These are phyloP conservation scores for Spathaspora gorwiae DNA, from an alignment of 805 yeast genomes.

Conservation along the genomic window DNA sequence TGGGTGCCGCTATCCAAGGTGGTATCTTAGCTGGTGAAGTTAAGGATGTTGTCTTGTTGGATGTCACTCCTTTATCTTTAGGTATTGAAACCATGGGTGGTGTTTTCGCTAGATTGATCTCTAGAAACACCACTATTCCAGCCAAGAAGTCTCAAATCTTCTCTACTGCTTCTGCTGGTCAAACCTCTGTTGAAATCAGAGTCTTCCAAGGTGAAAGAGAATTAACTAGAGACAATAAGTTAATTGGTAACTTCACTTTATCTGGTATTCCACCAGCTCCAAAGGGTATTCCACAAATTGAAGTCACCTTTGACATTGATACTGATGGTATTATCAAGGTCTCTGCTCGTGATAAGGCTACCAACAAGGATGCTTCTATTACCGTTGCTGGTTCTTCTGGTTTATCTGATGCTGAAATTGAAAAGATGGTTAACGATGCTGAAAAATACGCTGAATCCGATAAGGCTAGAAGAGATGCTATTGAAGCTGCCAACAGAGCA, in stretches of 20 bases:
- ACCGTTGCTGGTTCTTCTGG: conserved; percentile 97
- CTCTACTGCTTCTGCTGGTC: conserved; percentile 95
- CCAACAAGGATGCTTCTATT: conserved; percentile 90
- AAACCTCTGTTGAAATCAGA: conserved; percentile 94
- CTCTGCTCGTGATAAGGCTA: conserved; percentile 88
- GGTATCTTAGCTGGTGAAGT: conserved; percentile 95
- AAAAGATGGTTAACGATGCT: conserved; percentile 86
- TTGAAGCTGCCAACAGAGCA: conserved; percentile 82
- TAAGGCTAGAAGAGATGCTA: conserved; percentile 77
- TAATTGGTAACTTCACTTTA: conserved; percentile 93
- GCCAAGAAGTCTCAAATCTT: conserved; percentile 94
- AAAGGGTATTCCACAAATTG: conserved; percentile 92
- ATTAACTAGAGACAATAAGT: conserved; percentile 94
- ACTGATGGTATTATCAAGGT: conserved; percentile 98
- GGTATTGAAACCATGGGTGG: conserved; percentile 99
- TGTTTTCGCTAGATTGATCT: conserved; percentile 86
- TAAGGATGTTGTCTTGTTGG: conserved; percentile 83
- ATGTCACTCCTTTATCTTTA: conserved; percentile 83
- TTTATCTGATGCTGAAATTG: conserved; percentile 83
- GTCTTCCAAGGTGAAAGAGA: conserved; percentile 99
- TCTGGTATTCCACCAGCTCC: conserved; percentile 95
- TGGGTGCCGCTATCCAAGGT: conserved; percentile 98
- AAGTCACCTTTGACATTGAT: conserved; percentile 92
- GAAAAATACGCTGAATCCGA: conserved; percentile 86
- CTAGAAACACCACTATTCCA: conserved; percentile 94